Evolutionary conservation across 2,329 filamentous ascomycete species (phyloP).

Genomic region (Verticillium longisporum): DNA sequence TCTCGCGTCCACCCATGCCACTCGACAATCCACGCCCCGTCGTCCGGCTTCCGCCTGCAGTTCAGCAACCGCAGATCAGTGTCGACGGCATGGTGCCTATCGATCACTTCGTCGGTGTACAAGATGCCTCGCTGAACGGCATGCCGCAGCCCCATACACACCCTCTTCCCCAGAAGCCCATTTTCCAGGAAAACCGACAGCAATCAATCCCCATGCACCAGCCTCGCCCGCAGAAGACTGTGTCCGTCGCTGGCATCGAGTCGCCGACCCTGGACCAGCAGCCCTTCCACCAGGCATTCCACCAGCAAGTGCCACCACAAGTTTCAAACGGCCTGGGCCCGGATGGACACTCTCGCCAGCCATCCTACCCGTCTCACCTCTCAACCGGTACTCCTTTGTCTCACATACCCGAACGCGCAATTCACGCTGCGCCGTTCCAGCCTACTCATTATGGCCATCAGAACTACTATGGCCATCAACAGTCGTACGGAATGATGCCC

Average conservation of each 20-base stretch:
- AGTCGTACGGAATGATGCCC: constrained; percentile 52
- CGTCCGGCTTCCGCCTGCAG: constrained; percentile 71
- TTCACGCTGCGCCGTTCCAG: constrained; percentile 87
- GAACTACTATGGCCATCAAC: constrained; percentile 46
- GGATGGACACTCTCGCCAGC: constrained; percentile 58
- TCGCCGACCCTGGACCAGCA: constrained; percentile 58
- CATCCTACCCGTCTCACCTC: constrained; percentile 63
- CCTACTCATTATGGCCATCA: constrained; percentile 59
- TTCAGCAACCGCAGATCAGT: constrained; percentile 15
- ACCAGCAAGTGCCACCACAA: constrained; percentile 84
- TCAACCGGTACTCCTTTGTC: constrained; percentile 76
- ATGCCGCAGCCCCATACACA: constrained; percentile 51
- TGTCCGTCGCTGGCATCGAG: constrained; percentile 90
- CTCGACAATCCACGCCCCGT: constrained; percentile 63
- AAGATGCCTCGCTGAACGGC: constrained; percentile 40
- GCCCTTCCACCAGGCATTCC: constrained; percentile 85
- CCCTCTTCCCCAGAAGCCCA: constrained; percentile 51
- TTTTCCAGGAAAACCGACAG: constrained; percentile 48
- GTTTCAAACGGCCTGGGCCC: constrained; percentile 51
- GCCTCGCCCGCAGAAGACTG: constrained; percentile 87
- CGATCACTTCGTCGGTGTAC: constrained; percentile 8
- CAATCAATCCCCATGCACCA: constrained; percentile 74
- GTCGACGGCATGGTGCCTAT: not conserved
- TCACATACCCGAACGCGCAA: constrained; percentile 86
- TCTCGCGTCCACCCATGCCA: constrained; percentile 59